These are phyloP conservation scores for Kokia cookei DNA, from an alignment of 441 rosid species.

Conservation along the genomic window DNA sequence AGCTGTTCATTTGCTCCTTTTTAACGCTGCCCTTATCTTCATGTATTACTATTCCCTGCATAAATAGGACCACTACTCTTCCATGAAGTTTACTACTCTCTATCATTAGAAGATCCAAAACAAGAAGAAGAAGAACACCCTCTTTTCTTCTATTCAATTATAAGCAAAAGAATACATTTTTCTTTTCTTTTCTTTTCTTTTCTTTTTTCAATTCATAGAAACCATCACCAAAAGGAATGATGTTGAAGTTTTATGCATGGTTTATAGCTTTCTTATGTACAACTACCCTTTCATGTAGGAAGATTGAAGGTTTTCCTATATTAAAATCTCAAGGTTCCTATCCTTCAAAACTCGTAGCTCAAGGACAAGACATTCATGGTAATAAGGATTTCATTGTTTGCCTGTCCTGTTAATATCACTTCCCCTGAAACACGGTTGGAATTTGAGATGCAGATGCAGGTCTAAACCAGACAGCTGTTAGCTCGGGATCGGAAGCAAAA, in stretches of 20 bases:
- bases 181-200: too few relatives aligned
- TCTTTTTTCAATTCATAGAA: not conserved
- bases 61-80: not conserved
- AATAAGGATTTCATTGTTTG: constrained; percentile 2
- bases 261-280: constrained; percentile 12
- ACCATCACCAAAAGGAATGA: constrained; percentile 4
- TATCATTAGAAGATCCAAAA: not conserved
- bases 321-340: constrained; percentile 7
- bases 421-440: not conserved
- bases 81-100: not conserved
- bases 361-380: constrained; percentile 14
- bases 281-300: constrained; percentile 7
- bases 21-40: not conserved
- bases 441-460: constrained; percentile 16
- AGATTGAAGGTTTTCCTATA: constrained; percentile 1
- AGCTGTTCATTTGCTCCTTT: not conserved
- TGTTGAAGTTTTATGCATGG: constrained; percentile 9
- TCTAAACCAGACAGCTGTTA: not conserved
- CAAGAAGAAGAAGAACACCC: not conserved
- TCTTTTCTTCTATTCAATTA: not conserved
- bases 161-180: not conserved
- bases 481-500: not conserved
- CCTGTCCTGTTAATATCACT: not conserved
- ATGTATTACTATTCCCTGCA: too few relatives aligned
- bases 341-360: constrained; percentile 3